Conservation (phyloP, 192 early-diverging fungal genomes). For the Podila verticillata region DNA sequence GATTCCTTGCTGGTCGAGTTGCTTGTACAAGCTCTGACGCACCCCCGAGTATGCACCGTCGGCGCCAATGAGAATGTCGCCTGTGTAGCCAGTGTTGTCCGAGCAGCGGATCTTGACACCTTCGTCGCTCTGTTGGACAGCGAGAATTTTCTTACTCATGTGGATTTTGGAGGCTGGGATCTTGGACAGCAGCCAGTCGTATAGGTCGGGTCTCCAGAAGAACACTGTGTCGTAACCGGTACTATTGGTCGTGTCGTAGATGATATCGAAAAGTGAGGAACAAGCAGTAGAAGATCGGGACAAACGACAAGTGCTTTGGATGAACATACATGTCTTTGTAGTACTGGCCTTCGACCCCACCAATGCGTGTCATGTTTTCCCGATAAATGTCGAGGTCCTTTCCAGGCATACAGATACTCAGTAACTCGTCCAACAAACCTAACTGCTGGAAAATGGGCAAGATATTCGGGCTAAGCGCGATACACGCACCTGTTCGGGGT, state of each 20-base stretch:
- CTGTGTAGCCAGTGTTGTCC: not conserved
- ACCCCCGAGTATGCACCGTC: constrained; percentile 5
- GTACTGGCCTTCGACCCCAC: no score
- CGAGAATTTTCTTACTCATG: not conserved
- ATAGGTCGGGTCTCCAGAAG: not conserved
- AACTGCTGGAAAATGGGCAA: no score
- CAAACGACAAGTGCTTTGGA: no score
- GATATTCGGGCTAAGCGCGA: no score
- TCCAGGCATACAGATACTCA: no score
- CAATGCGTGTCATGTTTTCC: no score
- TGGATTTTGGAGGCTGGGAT: not conserved
- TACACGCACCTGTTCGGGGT: no score
- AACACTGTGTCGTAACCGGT: not conserved
- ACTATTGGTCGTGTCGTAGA: not conserved
- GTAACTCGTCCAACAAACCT: no score
- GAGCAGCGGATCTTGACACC: constrained; percentile 5
- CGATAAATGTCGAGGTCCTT: no score
- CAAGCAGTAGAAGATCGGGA: no score
- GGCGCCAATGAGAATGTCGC: constrained; percentile 18
- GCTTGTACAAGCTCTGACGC: constrained; percentile 14
- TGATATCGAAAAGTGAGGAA: no score
- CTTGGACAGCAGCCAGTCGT: not conserved
- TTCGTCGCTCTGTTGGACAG: not conserved
- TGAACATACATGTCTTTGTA: no score
- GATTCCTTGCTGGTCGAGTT: not conserved